Conservation (phyloP, 2,329 filamentous ascomycete species). For the Xylaria polymorpha region DNA sequence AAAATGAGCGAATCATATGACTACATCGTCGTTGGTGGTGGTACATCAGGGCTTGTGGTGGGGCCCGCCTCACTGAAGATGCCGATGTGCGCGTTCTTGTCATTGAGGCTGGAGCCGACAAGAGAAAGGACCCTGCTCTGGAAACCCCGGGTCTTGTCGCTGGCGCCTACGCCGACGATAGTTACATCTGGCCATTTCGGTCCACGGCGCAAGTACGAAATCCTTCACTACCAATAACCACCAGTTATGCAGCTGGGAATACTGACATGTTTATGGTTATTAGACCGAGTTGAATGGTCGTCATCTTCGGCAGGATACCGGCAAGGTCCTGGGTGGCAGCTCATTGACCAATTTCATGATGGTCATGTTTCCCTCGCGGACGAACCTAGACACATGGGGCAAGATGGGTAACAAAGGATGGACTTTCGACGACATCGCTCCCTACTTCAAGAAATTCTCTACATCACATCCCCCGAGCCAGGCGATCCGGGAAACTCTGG, state of each 20-base stretch:
- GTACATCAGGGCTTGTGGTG: conserved; percentile 61
- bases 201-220: conserved; percentile 51
- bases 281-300: conserved; percentile 49
- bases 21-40: conserved; percentile 63
- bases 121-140: conserved; percentile 51
- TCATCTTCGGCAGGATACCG: conserved; percentile 49
- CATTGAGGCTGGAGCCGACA: conserved; percentile 55
- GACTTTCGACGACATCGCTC: conserved; percentile 39
- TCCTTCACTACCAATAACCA: background rate
- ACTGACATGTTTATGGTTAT: conserved; percentile 19
- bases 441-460: conserved; percentile 40
- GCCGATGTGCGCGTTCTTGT: conserved; percentile 52
- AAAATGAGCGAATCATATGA: conserved; percentile 53
- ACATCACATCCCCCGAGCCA: conserved; percentile 40
- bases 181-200: conserved; percentile 56
- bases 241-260: background rate
- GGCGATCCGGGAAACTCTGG: conserved; percentile 34
- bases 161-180: conserved; percentile 42
- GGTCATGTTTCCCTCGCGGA: conserved; percentile 42
- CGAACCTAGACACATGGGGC: conserved; percentile 39
- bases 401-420: conserved; percentile 44
- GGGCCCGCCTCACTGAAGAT: conserved; percentile 57
- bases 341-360: conserved; percentile 46
- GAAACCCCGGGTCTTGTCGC: conserved; percentile 52
- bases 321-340: conserved; percentile 50